Evolutionary conservation across 176 grass and related monocot genomes (phyloP), one percentile per base, ranked within the genome.

Genomic region (Dendrocalamus sinicus): DNA sequence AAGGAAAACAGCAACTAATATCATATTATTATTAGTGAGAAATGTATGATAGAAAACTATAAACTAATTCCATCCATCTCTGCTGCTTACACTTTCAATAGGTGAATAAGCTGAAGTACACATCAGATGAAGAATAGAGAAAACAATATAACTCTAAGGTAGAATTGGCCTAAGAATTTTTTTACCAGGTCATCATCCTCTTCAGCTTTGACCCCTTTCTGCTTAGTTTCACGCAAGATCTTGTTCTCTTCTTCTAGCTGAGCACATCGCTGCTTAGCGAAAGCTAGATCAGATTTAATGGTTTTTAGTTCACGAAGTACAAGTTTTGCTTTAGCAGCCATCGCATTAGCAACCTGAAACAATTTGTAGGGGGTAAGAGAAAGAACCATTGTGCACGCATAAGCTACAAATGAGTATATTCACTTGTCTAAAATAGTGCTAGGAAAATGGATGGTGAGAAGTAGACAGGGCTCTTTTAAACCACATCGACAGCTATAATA

Each of bases 171-270:
- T 13, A 52, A 58, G 30, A n/a, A 70, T 53, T 30, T 53, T 7
- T n/a, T 58, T 92, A 98, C 89, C 89, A 95, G 72, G 79, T 95
- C 91, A 88, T 98, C 93, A 58, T 98, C 93, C 54, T 91, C 89
- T 91, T 95, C 96, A 58, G 84, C 84, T 71, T 86, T 85, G 60
- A 73, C 65, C 61, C 93, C 91, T 75, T 93, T 98, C 69, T 92
- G 91, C 59, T 86, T 88, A 86, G 86, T 79, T 89, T 95, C 93
- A 79, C 93, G 87, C 76, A 95, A 80, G 19, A 98, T 22, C 88
- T 91, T 94, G 77, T 95, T 94, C 72, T 98, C 91, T 64, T 95
- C 96, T 94, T 95, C 96, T 40, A 98, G 93, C 87, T 94, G 93
- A 78, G 81, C 82, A 83, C 93, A 98, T 37, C 93, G 82, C 76